Percentiles rank a stretch among this genome's conserved stretches.
Evolutionary conservation across 768 basidiomycete genomes (phyloP).

Genomic region (Auriculariales sp.): DNA sequence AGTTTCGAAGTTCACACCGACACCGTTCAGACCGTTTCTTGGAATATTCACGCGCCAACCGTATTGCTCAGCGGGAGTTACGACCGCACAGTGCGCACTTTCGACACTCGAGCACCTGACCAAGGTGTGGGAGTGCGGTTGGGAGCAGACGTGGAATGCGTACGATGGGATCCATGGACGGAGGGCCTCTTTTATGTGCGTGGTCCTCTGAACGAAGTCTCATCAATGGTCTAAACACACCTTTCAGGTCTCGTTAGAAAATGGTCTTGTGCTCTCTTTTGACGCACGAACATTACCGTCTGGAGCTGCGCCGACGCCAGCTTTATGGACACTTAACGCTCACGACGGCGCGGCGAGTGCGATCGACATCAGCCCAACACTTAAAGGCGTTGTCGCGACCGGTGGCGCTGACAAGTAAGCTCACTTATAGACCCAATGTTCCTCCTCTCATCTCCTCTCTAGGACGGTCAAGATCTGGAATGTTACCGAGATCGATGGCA

Average conservation of each 20-base stretch:
- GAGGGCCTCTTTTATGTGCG: conserved; percentile 73
- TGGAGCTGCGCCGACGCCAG: conserved; percentile 49
- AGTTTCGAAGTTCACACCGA: conserved; percentile 44
- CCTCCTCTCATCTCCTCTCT: neutral
- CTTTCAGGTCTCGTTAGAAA: conserved; percentile 78
- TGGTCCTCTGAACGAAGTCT: conserved; percentile 3
- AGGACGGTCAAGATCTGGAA: conserved; percentile 89
- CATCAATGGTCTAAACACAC: conserved; percentile 2
- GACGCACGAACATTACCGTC: conserved; percentile 76
- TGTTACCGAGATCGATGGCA: conserved; percentile 52
- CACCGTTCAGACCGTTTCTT: conserved; percentile 92
- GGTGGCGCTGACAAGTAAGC: conserved; percentile 94
- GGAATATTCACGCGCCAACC: conserved; percentile 81
- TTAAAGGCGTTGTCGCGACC: conserved; percentile 82
- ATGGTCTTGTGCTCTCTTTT: conserved; percentile 84
- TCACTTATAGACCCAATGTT: conserved; percentile 25
- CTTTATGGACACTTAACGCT: conserved; percentile 80
- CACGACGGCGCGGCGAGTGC: conserved; percentile 86
- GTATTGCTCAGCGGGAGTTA: conserved; percentile 88
- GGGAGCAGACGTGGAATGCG: conserved; percentile 84
- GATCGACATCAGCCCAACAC: conserved; percentile 80
- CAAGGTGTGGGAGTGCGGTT: conserved; percentile 73
- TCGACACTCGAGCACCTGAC: conserved; percentile 77
- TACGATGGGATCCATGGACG: conserved; percentile 96
- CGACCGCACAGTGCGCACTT: conserved; percentile 88